phyloP scores from a whole-genome alignment of 805 yeast genomes.

The Candida manassasensis region DNA sequence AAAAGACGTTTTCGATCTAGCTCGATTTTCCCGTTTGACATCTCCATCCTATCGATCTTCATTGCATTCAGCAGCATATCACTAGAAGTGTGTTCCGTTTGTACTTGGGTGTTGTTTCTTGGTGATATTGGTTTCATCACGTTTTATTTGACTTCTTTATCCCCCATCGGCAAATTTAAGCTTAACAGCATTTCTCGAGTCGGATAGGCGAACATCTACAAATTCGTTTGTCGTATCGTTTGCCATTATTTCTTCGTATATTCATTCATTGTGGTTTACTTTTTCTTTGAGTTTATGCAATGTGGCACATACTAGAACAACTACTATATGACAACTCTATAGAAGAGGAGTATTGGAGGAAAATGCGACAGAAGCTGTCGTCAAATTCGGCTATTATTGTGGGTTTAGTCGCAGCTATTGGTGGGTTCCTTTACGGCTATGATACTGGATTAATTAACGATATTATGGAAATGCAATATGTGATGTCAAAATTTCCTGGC shows the following conservation, averaged over 20 bases:
- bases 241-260: background rate
- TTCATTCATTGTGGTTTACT: background rate
- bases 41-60: too few relatives aligned
- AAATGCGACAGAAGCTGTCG: slow-evolving; percentile 44
- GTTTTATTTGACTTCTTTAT: too few relatives aligned
- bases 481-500: slow-evolving; percentile 50
- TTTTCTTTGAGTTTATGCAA: background rate
- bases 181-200: too few relatives aligned
- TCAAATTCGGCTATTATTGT: slow-evolving; percentile 64
- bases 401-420: slow-evolving; percentile 82
- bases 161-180: too few relatives aligned
- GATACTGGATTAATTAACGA: slow-evolving; percentile 87
- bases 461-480: slow-evolving; percentile 69
- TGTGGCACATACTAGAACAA: slow-evolving; percentile 13
- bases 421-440: slow-evolving; percentile 85
- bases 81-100: too few relatives aligned
- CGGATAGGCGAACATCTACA: too few relatives aligned
- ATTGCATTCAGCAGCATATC: too few relatives aligned
- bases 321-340: slow-evolving; percentile 31
- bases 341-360: slow-evolving; percentile 33
- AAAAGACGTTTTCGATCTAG: too few relatives aligned
- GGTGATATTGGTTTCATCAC: too few relatives aligned
- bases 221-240: background rate
- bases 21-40: too few relatives aligned
- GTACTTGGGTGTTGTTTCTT: too few relatives aligned